A percentile compares a stretch with the other conserved stretches of the same genome.
Evolutionary conservation across 371 early-diverging fungal genomes (phyloP).

Genomic region (Gilbertella persicaria): DNA sequence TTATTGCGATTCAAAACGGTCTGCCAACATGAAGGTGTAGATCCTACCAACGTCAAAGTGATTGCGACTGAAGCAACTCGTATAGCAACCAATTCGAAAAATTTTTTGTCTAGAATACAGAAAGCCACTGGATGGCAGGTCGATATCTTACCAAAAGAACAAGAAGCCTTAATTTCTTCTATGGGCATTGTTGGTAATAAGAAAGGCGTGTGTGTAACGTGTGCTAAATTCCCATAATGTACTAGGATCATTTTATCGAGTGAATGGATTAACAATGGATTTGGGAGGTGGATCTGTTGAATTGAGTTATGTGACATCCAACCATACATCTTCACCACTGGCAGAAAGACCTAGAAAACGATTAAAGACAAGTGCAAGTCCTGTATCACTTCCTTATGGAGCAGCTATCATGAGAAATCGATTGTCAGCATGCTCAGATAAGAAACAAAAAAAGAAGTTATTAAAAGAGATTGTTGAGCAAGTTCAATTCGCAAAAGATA

Average conservation of each 20-base stretch:
- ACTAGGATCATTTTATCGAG: slow-evolving; percentile 47
- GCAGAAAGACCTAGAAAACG: slow-evolving; percentile 18
- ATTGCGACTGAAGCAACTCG: slow-evolving; percentile 60
- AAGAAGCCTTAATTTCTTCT: slow-evolving; percentile 52
- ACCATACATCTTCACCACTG: slow-evolving; percentile 11
- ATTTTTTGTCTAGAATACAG: slow-evolving; percentile 42
- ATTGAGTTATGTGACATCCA: slow-evolving; percentile 42
- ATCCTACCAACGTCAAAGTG: slow-evolving; percentile 37
- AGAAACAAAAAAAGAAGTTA: slow-evolving; percentile 1
- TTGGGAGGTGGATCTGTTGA: slow-evolving; percentile 59
- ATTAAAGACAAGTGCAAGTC: slow-evolving; percentile 17
- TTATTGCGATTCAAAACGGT: slow-evolving; percentile 53
- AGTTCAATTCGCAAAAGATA: slow-evolving; percentile 11
- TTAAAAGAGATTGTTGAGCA: slow-evolving; percentile 18
- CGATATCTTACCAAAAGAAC: slow-evolving; percentile 38
- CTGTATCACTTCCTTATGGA: slow-evolving; percentile 54
- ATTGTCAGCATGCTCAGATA: slow-evolving; percentile 7
- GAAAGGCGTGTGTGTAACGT: neutral
- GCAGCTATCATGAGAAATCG: slow-evolving; percentile 46
- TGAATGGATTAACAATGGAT: slow-evolving; percentile 57
- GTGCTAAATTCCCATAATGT: neutral
- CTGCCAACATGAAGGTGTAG: slow-evolving; percentile 44
- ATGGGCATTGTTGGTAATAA: slow-evolving; percentile 44
- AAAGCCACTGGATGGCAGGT: slow-evolving; percentile 46
- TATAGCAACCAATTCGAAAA: slow-evolving; percentile 48